Evolutionary conservation across 2,329 filamentous ascomycete species (phyloP).

Genomic region (Colletotrichum gloeosporioides): DNA sequence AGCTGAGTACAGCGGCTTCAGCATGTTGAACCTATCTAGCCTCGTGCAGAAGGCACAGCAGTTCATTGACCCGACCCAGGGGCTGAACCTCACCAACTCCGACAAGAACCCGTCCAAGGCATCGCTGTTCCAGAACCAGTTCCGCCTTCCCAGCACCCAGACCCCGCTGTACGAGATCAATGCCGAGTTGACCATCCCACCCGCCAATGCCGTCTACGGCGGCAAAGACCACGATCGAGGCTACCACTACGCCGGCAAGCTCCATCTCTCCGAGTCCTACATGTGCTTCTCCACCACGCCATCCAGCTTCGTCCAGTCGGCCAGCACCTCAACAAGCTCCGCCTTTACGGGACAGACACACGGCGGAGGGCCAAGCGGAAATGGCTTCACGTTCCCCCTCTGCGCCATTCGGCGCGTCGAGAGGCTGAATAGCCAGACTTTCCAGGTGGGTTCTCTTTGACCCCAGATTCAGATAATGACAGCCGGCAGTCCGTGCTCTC

Average conservation of each 20-base stretch:
- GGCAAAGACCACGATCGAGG: slow-evolving; percentile 76
- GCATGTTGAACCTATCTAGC: slow-evolving; percentile 71
- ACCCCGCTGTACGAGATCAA: slow-evolving; percentile 95
- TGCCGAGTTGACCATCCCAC: slow-evolving; percentile 89
- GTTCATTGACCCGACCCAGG: slow-evolving; percentile 88
- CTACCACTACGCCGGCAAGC: slow-evolving; percentile 89
- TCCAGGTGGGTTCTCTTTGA: slow-evolving; percentile 57
- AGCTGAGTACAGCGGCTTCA: slow-evolving; percentile 32
- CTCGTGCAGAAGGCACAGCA: slow-evolving; percentile 96
- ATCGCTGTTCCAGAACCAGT: slow-evolving; percentile 92
- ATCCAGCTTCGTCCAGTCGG: slow-evolving; percentile 82
- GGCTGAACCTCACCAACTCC: slow-evolving; percentile 73
- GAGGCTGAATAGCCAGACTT: slow-evolving; percentile 88
- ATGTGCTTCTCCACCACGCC: slow-evolving; percentile 96
- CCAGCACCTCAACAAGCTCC: slow-evolving; percentile 80
- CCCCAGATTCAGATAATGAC: background rate
- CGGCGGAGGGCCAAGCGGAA: slow-evolving; percentile 89
- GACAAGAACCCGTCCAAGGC: slow-evolving; percentile 89
- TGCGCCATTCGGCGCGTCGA: slow-evolving; percentile 93
- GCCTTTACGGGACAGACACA: slow-evolving; percentile 92
- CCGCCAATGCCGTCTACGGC: slow-evolving; percentile 71
- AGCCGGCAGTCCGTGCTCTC: background rate
- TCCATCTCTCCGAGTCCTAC: slow-evolving; percentile 93
- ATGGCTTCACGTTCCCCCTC: slow-evolving; percentile 93
- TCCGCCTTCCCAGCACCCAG: slow-evolving; percentile 91